phyloP scores from a whole-genome alignment of 179 eudicot genomes.

The Beta corolliflora region DNA sequence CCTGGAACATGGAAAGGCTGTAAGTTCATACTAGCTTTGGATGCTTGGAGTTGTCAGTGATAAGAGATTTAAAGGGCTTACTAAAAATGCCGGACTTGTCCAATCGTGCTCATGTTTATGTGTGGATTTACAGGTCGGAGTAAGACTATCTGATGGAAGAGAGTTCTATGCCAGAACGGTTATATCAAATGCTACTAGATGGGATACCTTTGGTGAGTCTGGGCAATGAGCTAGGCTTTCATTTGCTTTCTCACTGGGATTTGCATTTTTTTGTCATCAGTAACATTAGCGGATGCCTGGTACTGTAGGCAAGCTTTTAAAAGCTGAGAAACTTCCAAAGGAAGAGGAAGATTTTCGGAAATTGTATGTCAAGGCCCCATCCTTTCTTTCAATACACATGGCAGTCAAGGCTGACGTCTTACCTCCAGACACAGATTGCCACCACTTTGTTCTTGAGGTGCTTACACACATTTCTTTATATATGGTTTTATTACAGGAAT shows the following conservation, averaged over 20 bases:
- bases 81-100: background rate
- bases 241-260: background rate
- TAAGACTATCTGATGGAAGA: slow-evolving; percentile 84
- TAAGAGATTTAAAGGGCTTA: slow-evolving; percentile 3
- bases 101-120: background rate
- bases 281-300: slow-evolving; percentile 17
- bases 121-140: slow-evolving; percentile 62
- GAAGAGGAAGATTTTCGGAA: slow-evolving; percentile 90
- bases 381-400: slow-evolving; percentile 97
- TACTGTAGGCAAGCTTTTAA: slow-evolving; percentile 75
- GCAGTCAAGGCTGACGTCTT: slow-evolving; percentile 87
- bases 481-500: background rate
- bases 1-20: slow-evolving; percentile 82
- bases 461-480: background rate
- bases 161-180: slow-evolving; percentile 76
- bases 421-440: slow-evolving; percentile 96
- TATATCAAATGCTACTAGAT: slow-evolving; percentile 94
- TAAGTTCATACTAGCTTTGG: slow-evolving; percentile 40
- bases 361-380: slow-evolving; percentile 88
- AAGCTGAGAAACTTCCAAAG: slow-evolving; percentile 72
- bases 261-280: slow-evolving; percentile 12
- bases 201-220: slow-evolving; percentile 96
- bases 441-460: slow-evolving; percentile 98
- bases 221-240: slow-evolving; percentile 13
- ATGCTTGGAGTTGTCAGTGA: background rate